These are phyloP conservation scores for Yarrowia sp. DNA, from an alignment of 805 yeast species.

Conservation along the genomic window DNA sequence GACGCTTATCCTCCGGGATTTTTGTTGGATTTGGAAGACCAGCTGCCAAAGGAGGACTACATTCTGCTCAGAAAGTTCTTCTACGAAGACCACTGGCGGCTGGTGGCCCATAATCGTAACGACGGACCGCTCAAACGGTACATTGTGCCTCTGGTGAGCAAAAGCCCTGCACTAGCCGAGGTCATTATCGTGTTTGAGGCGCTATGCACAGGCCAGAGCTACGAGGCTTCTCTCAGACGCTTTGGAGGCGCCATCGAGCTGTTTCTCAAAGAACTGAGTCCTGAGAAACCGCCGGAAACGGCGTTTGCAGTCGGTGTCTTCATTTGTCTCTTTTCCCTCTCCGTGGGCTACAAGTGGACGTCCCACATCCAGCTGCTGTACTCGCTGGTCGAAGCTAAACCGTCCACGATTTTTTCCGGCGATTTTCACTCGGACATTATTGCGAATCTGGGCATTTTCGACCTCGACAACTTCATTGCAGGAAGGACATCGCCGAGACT, in stretches of 20 bases:
- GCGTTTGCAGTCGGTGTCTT: constrained; percentile 36
- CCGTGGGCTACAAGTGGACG: constrained; percentile 39
- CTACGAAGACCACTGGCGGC: constrained; percentile 37
- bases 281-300: constrained; percentile 35
- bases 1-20: constrained; percentile 34
- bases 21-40: constrained; percentile 19
- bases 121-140: constrained; percentile 29
- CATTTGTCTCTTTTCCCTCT: constrained; percentile 29
- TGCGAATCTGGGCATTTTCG: constrained; percentile 31
- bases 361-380: constrained; percentile 30
- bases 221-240: constrained; percentile 21
- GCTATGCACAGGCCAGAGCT: constrained; percentile 30
- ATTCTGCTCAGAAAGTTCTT: constrained; percentile 21
- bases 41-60: constrained; percentile 29
- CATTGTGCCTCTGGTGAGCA: constrained; percentile 27
- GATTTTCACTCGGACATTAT: constrained; percentile 22
- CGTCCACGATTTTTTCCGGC: constrained; percentile 22
- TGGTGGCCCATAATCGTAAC: constrained; percentile 31
- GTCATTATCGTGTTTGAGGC: constrained; percentile 30
- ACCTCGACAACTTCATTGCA: constrained; percentile 31
- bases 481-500: constrained; percentile 32
- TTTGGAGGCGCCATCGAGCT: constrained; percentile 36
- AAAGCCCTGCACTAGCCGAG: constrained; percentile 27
- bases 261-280: constrained; percentile 19
- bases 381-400: constrained; percentile 28